Evolutionary conservation across 1,284 basidiomycete species (phyloP), one percentile per base, ranked within the genome.

Genomic region (Volvariella volvacea): DNA sequence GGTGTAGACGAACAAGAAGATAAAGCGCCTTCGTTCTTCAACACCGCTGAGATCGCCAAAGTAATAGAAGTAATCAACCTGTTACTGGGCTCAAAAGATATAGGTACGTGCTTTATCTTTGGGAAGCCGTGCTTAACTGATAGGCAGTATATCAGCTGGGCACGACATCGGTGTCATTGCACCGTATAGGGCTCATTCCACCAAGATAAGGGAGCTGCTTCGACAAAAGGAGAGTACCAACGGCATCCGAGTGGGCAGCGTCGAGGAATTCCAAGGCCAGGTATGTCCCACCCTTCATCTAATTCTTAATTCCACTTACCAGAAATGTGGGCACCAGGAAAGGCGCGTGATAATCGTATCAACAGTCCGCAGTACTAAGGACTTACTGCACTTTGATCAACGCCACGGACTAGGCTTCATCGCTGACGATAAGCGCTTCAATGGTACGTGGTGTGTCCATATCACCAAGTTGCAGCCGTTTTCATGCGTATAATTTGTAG

Each of bases 21-120:
- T 2, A 71, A 68, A 0, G 81, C 79, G 0, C 80, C 80, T 0
- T 83, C 80, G 0, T 83, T 78, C 60, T 82, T 82, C 62, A 84
- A 83, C 47, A 65, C 74, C 25, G 67, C 72, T 28, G 80, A 84
- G 52, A 70, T 67, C 0, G 58, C 68, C 0, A 63, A 73, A 43
- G 75, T 82, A 33, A 77, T 76, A 52, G 53, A 58, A 2, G 82
- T 82, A 49, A 53, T 65, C 14, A 50, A 56, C 22, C 44, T 39
- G 22, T 47, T 65, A 14, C 60, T 36, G 6, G 6, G 63, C 22
- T 51, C 51, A 3, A 65, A 62, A n/a, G 25, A 28, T 6, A 28
- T 28, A 6, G 25, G 25, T 28, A 28, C 6, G 25, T 6, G 6
- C 12, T 28, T 28, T 12, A 6, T 28, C 25, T 6, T 28, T 28